phyloP scores from a whole-genome alignment of 116 monocot genomes.

The Dioscorea cayenensis region DNA sequence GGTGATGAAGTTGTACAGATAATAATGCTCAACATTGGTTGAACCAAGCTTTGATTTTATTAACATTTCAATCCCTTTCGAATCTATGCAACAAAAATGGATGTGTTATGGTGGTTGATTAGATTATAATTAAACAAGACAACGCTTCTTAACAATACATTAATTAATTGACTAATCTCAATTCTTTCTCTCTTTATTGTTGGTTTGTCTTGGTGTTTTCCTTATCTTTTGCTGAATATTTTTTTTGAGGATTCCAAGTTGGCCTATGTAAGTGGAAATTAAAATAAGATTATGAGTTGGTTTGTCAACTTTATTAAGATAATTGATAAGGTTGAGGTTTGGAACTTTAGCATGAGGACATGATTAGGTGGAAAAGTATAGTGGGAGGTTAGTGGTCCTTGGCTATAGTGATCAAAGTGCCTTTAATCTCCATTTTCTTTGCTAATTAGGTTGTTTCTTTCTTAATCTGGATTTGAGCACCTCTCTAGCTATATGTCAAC shows the following conservation, averaged over 20 bases:
- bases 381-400: not conserved
- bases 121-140: not conserved
- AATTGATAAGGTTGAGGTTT: conserved; percentile 4
- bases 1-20: too few species aligned
- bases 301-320: conserved; percentile 3
- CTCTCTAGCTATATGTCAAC: too few species aligned
- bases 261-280: not conserved
- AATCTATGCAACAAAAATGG: conserved; percentile 2
- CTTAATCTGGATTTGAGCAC: too few species aligned
- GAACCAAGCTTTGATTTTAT: not conserved
- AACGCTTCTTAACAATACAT: not conserved
- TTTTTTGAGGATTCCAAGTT: conserved; percentile 6
- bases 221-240: not conserved
- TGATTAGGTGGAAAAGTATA: not conserved
- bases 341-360: not conserved
- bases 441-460: not conserved
- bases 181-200: not conserved
- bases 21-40: too few species aligned
- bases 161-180: too few species aligned
- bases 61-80: conserved; percentile 1
- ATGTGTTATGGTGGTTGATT: not conserved
- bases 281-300: conserved; percentile 4
- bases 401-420: not conserved
- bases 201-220: not conserved
- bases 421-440: not conserved